Percentiles rank a stretch among this genome's conserved stretches.
These are phyloP conservation scores for Didymella arachidicola DNA, from an alignment of 2,329 filamentous ascomycete genomes.

Conservation along the genomic window DNA sequence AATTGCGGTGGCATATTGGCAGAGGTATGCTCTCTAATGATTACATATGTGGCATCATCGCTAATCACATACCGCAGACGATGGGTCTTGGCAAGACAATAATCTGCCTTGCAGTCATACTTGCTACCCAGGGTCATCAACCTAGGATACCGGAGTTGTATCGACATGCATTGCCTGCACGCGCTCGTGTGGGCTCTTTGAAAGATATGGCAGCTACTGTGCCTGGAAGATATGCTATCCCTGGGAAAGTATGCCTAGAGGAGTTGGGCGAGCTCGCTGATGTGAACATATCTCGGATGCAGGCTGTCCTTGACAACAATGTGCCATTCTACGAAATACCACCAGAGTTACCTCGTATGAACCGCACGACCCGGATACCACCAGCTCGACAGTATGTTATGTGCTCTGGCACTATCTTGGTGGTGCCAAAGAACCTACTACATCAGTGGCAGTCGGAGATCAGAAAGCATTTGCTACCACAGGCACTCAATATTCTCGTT, in stretches of 20 bases:
- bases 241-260: conserved; percentile 74
- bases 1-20: conserved; percentile 79
- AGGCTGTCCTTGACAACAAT: conserved; percentile 43
- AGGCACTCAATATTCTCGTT: conserved; percentile 69
- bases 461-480: conserved; percentile 70
- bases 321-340: conserved; percentile 53
- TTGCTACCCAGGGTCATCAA: conserved; percentile 76
- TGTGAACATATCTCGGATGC: conserved; percentile 42
- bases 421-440: conserved; percentile 84
- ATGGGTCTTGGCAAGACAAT: conserved; percentile 86
- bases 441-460: conserved; percentile 87
- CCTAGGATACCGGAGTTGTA: conserved; percentile 71
- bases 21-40: conserved; percentile 54
- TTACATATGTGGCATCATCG: background rate
- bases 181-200: conserved; percentile 66
- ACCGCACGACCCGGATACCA: conserved; percentile 51
- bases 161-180: conserved; percentile 53
- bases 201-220: conserved; percentile 78
- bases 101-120: conserved; percentile 75
- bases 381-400: conserved; percentile 65
- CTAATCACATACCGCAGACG: conserved; percentile 51
- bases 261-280: conserved; percentile 53
- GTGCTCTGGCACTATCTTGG: conserved; percentile 74
- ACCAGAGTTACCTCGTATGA: conserved; percentile 49
- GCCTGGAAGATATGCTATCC: conserved; percentile 70